Evolutionary conservation across 345 rosid species (phyloP).

Genomic region (Cardamine occulta): DNA sequence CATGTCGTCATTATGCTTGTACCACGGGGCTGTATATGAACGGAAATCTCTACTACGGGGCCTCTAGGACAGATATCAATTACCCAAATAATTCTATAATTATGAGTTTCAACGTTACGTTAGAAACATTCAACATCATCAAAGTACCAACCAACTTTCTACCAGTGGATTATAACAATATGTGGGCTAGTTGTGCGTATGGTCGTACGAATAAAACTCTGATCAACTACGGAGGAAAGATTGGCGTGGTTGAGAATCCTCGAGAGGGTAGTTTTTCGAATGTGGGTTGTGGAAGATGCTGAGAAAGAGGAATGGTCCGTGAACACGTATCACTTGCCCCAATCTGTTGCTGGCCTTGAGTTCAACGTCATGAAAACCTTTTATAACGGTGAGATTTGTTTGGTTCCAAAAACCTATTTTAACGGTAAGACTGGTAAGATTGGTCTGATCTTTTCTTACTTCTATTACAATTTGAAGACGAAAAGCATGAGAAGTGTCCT

Average conservation of each 20-base stretch:
- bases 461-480: slow-evolving; percentile 16
- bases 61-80: background rate
- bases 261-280: too few relatives aligned
- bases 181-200: background rate
- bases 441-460: too few relatives aligned
- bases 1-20: background rate
- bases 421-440: too few relatives aligned
- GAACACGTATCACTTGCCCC: background rate
- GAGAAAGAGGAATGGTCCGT: too few relatives aligned
- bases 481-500: background rate
- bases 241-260: too few relatives aligned
- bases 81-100: background rate
- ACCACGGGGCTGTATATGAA: slow-evolving; percentile 14
- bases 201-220: too few relatives aligned
- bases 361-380: background rate
- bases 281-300: background rate
- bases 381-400: slow-evolving; percentile 13
- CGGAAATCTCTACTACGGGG: slow-evolving; percentile 10
- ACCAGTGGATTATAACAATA: background rate
- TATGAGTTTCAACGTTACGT: slow-evolving; percentile 18
- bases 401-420: background rate
- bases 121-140: slow-evolving; percentile 14
- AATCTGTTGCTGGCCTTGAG: slow-evolving; percentile 5
- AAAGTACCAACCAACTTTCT: background rate
- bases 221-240: too few relatives aligned